Conservation (phyloP, 2,329 filamentous ascomycete genomes). For the Neodidymelliopsis sp. region DNA sequence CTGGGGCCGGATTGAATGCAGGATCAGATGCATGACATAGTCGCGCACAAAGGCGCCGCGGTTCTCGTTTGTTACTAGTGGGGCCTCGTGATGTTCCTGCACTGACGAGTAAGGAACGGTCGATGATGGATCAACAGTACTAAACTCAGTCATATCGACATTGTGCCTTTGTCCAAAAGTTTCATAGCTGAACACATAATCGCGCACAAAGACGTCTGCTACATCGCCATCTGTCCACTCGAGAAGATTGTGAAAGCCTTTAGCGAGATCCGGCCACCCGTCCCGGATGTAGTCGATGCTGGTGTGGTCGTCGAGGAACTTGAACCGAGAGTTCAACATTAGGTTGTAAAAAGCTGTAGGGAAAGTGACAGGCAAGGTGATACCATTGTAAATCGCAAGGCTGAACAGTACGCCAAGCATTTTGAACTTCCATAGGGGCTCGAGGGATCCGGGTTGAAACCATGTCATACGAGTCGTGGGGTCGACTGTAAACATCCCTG, state of each 20-base stretch:
- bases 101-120: background rate
- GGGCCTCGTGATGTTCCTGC: slow-evolving; percentile 57
- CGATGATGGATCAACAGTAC: background rate
- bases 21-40: slow-evolving; percentile 84
- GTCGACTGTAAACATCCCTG: slow-evolving; percentile 79
- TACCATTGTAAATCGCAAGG: slow-evolving; percentile 89
- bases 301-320: slow-evolving; percentile 51
- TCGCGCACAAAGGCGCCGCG: slow-evolving; percentile 80
- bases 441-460: slow-evolving; percentile 83
- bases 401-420: slow-evolving; percentile 87
- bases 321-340: slow-evolving; percentile 73
- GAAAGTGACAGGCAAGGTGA: slow-evolving; percentile 90
- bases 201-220: slow-evolving; percentile 81
- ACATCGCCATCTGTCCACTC: slow-evolving; percentile 83
- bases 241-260: slow-evolving; percentile 74
- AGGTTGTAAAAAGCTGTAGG: slow-evolving; percentile 84
- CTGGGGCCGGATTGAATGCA: slow-evolving; percentile 78
- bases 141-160: slow-evolving; percentile 59
- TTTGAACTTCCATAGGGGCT: slow-evolving; percentile 89
- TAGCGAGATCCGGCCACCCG: slow-evolving; percentile 84
- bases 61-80: slow-evolving; percentile 82
- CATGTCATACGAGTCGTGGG: slow-evolving; percentile 79
- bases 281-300: slow-evolving; percentile 78
- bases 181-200: slow-evolving; percentile 83
- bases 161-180: slow-evolving; percentile 61